Evolutionary conservation across 2,329 filamentous ascomycete genomes (phyloP).

Genomic region (Arthrobotrys sphaeroides): DNA sequence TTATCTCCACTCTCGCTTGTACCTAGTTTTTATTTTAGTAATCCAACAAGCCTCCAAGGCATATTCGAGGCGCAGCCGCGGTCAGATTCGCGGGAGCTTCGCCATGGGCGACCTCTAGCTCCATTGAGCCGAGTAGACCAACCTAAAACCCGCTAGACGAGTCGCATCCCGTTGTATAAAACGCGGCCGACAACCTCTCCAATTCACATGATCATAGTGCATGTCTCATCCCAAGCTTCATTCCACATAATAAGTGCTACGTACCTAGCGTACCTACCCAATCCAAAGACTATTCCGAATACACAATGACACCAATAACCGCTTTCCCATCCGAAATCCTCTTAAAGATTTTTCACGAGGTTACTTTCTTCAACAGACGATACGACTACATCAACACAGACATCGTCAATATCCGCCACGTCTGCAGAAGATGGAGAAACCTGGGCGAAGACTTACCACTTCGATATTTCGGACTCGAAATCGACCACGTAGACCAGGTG

Average conservation of each 20-base stretch:
- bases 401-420: background rate
- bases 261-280: no score
- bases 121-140: background rate
- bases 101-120: background rate
- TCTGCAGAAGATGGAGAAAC: background rate
- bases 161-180: background rate
- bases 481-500: background rate
- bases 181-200: no score
- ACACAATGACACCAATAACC: background rate
- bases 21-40: background rate
- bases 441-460: background rate
- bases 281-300: no score
- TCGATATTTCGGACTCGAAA: background rate
- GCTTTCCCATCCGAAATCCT: conserved; percentile 14
- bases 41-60: background rate
- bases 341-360: conserved; percentile 1
- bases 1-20: background rate
- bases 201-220: no score
- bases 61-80: background rate
- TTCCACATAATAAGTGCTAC: no score
- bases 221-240: no score
- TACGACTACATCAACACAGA: background rate
- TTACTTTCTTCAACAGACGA: background rate
- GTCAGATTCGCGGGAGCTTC: background rate
- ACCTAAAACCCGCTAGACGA: background rate